Evolutionary conservation across 2,329 filamentous ascomycete genomes (phyloP).

Genomic region (Fusarium tjaetaba): DNA sequence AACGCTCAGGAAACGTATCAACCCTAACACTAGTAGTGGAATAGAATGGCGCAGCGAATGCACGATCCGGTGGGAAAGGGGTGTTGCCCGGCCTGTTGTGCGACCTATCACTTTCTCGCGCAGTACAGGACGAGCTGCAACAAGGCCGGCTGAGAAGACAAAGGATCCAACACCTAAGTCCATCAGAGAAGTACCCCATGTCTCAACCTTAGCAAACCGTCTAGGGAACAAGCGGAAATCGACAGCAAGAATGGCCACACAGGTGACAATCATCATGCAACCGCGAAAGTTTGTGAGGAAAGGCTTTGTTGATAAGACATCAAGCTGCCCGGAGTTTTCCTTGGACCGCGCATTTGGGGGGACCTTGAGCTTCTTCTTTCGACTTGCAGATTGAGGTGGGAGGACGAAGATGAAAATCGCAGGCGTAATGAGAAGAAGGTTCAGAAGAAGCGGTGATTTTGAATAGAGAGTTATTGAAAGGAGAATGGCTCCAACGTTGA

Average conservation of each 20-base stretch:
- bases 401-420: slow-evolving; percentile 70
- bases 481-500: slow-evolving; percentile 84
- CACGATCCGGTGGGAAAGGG: slow-evolving; percentile 68
- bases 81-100: slow-evolving; percentile 58
- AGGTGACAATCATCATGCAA: slow-evolving; percentile 90
- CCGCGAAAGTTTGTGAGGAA: slow-evolving; percentile 94
- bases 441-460: slow-evolving; percentile 76
- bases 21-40: slow-evolving; percentile 81
- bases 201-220: slow-evolving; percentile 96
- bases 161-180: slow-evolving; percentile 97
- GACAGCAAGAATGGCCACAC: slow-evolving; percentile 92
- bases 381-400: slow-evolving; percentile 50
- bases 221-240: slow-evolving; percentile 94
- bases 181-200: slow-evolving; percentile 99
- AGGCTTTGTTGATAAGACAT: slow-evolving; percentile 79
- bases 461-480: slow-evolving; percentile 90
- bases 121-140: slow-evolving; percentile 84
- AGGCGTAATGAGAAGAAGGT: slow-evolving; percentile 77
- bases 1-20: slow-evolving; percentile 85
- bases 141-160: slow-evolving; percentile 91
- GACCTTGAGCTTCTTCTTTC: slow-evolving; percentile 59
- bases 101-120: slow-evolving; percentile 69
- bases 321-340: slow-evolving; percentile 39
- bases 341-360: slow-evolving; percentile 56
- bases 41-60: slow-evolving; percentile 81